Conservation (phyloP, 306 rosid species). For the Dryas alaskensis region DNA sequence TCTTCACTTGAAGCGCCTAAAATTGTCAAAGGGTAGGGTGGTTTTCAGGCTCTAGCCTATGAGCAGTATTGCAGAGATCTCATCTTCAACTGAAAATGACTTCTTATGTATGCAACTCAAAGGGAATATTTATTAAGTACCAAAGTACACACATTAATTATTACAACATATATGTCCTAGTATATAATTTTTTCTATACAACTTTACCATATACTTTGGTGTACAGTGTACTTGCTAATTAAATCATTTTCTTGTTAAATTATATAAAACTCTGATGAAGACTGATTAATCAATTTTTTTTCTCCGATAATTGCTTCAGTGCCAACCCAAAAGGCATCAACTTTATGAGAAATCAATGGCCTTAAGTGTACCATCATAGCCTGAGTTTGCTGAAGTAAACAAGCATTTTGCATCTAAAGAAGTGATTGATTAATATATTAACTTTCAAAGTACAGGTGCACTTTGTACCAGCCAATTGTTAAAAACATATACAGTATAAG, state of each 20-base stretch:
- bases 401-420: slow-evolving; percentile 5
- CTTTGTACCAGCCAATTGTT: slow-evolving; percentile 21
- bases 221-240: slow-evolving; percentile 1
- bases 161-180: slow-evolving; percentile 6
- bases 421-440: slow-evolving; percentile 5
- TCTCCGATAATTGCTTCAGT: slow-evolving; percentile 22
- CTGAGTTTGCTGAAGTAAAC: slow-evolving; percentile 18
- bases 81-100: slow-evolving; percentile 15
- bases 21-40: background rate
- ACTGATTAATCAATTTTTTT: slow-evolving; percentile 16
- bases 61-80: background rate
- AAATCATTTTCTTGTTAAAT: slow-evolving; percentile 11
- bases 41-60: background rate
- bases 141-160: background rate
- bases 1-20: too few relatives aligned
- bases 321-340: slow-evolving; percentile 34
- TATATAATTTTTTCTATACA: background rate
- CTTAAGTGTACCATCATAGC: slow-evolving; percentile 29
- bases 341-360: slow-evolving; percentile 38
- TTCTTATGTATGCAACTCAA: background rate
- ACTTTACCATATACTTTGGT: background rate
- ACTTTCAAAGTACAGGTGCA: slow-evolving; percentile 22
- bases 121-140: slow-evolving; percentile 3
- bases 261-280: background rate
- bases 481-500: slow-evolving; percentile 2